Conservation (phyloP, 208 protist species). For the Crithidia sp. region DNA sequence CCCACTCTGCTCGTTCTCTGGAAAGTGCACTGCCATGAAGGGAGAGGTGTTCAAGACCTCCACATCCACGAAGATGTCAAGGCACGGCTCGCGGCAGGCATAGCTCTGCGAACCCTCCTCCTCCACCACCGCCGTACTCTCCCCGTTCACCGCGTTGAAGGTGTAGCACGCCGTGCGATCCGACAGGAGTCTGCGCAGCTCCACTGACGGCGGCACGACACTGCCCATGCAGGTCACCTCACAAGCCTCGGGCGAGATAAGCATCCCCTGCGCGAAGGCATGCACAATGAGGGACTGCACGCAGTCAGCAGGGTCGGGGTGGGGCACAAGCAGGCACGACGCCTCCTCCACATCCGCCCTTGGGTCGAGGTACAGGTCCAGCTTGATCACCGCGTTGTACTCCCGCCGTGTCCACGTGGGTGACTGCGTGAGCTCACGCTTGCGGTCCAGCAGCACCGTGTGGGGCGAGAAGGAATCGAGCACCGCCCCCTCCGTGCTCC, state of each 20-base stretch:
- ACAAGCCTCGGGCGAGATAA: constrained; percentile 28
- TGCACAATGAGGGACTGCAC: constrained; percentile 23
- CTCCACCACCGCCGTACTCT: constrained; percentile 1
- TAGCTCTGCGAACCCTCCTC: constrained; percentile 42
- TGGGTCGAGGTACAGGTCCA: constrained; percentile 31
- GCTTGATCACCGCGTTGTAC: constrained; percentile 28
- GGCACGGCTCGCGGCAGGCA: neutral
- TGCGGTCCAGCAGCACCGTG: constrained; percentile 46
- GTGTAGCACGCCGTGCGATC: constrained; percentile 5
- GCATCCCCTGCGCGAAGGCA: constrained; percentile 23
- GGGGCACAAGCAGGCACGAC: constrained; percentile 10
- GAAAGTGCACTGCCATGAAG: constrained; percentile 8
- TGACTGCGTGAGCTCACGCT: constrained; percentile 33
- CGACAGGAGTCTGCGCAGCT: constrained; percentile 22
- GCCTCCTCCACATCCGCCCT: constrained; percentile 21
- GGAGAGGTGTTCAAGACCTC: constrained; percentile 17
- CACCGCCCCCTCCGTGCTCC: constrained; percentile 49
- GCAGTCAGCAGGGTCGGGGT: constrained; percentile 14
- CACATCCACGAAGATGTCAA: constrained; percentile 18
- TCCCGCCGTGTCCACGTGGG: constrained; percentile 21
- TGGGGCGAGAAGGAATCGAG: constrained; percentile 64
- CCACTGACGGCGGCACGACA: constrained; percentile 3
- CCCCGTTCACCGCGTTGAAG: neutral
- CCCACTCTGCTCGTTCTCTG: neutral
- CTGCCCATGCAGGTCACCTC: constrained; percentile 22